A percentile compares a stretch with the other conserved stretches of the same genome.
Evolutionary conservation across 2,329 filamentous ascomycete species (phyloP).

Genomic region (Juglanconis juglandina): DNA sequence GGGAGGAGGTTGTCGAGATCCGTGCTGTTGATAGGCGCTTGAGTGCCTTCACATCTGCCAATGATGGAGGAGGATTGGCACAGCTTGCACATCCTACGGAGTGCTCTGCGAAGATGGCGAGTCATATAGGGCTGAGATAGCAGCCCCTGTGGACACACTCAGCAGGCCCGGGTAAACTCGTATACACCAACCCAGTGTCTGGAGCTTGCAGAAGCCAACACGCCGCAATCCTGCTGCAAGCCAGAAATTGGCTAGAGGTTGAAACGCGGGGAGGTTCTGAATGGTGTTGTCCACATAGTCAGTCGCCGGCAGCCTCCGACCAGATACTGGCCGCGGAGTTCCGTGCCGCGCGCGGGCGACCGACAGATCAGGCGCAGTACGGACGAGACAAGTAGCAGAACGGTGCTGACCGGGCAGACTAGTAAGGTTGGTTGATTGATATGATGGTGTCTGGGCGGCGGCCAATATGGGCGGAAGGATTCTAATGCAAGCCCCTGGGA

Average conservation of each 20-base stretch:
- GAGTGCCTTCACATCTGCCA: no score
- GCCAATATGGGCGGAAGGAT: neutral
- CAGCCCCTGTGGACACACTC: neutral
- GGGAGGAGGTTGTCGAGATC: neutral
- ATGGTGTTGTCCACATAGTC: neutral
- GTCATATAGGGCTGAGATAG: conserved; percentile 13
- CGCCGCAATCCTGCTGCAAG: no score
- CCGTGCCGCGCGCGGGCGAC: no score
- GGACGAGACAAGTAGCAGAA: neutral
- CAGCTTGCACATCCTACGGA: neutral
- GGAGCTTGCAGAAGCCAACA: no score
- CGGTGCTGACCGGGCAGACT: neutral
- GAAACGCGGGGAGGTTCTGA: conserved; percentile 10
- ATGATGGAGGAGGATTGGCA: neutral
- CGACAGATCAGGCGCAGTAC: no score
- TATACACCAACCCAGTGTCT: no score
- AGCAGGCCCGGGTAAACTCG: no score
- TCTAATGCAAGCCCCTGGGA: conserved; percentile 3
- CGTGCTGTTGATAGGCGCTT: no score
- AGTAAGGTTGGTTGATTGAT: no score
- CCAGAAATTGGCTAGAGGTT: neutral
- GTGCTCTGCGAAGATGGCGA: neutral
- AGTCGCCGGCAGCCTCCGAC: neutral
- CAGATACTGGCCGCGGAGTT: neutral
- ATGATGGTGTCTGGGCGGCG: neutral